Evolutionary conservation across 1,284 basidiomycete genomes (phyloP).

Genomic region (Neonothopanus nambi): DNA sequence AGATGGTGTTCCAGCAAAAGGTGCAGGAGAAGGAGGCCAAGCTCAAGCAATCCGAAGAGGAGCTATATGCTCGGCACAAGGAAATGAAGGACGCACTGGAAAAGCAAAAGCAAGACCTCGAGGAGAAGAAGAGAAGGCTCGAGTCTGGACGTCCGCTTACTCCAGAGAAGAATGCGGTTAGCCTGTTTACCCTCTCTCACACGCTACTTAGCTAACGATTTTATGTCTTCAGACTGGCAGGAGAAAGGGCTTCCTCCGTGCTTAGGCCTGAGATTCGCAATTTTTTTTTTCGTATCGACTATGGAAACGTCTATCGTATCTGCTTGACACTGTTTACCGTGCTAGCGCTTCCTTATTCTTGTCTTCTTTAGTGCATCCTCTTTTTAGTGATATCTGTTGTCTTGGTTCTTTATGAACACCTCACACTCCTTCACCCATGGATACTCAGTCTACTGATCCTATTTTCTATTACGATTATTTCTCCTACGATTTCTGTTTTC

Average conservation of each 20-base stretch:
- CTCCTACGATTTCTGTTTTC: constrained; percentile 31
- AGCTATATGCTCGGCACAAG: constrained; percentile 94
- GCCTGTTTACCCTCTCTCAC: constrained; percentile 26
- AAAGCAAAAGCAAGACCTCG: constrained; percentile 93
- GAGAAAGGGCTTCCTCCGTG: constrained; percentile 78
- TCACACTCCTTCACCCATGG: constrained; percentile 55
- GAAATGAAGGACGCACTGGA: constrained; percentile 99
- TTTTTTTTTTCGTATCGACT: constrained; percentile 23
- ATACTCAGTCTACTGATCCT: constrained; percentile 56
- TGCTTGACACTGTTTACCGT: neutral
- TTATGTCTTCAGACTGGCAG: constrained; percentile 50
- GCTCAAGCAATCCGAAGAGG: constrained; percentile 97
- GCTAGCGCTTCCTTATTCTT: constrained; percentile 24
- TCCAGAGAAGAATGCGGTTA: constrained; percentile 84
- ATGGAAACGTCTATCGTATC: neutral
- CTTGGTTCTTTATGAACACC: constrained; percentile 45
- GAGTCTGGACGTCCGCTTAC: constrained; percentile 94
- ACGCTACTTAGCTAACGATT: neutral
- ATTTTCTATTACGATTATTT: constrained; percentile 52
- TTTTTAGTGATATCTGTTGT: constrained; percentile 37
- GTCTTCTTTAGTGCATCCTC: constrained; percentile 33
- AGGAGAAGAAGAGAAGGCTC: constrained; percentile 97
- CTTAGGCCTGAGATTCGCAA: constrained; percentile 40
- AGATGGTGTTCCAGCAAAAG: constrained; percentile 99
- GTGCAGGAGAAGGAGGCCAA: constrained; percentile 98